These are phyloP conservation scores for Anethum foeniculum DNA, from an alignment of 140 eudicot genomes.

Conservation along the genomic window DNA sequence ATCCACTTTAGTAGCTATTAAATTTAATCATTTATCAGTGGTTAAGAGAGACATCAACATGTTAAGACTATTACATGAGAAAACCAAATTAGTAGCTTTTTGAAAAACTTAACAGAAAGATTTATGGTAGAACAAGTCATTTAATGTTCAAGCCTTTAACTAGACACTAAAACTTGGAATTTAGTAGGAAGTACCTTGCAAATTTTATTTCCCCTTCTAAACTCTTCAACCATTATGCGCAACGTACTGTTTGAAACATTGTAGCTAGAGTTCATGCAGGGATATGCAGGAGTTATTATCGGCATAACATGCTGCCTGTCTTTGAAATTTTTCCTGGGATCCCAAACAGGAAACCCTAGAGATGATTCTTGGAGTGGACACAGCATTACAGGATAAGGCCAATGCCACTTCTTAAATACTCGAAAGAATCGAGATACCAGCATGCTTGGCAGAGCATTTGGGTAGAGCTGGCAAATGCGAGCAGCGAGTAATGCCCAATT, in stretches of 20 bases:
- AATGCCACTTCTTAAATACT: conserved; percentile 74
- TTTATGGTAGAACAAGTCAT: background rate
- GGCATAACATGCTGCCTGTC: conserved; percentile 77
- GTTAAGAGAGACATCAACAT: background rate
- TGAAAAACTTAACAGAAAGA: background rate
- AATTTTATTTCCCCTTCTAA: conserved; percentile 49
- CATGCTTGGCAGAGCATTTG: conserved; percentile 89
- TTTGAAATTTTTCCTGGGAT: conserved; percentile 47
- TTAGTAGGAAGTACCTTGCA: conserved; percentile 42
- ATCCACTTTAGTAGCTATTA: background rate
- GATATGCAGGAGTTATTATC: conserved; percentile 80
- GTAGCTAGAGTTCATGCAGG: conserved; percentile 93
- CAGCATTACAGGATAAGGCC: conserved; percentile 91
- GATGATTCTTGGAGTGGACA: conserved; percentile 61
- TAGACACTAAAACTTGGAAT: background rate
- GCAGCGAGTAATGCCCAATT: conserved; percentile 89
- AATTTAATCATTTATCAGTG: background rate
- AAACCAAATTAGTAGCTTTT: background rate
- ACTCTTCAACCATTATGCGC: conserved; percentile 68
- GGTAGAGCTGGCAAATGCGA: conserved; percentile 84
- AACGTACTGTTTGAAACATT: conserved; percentile 85
- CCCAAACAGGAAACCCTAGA: conserved; percentile 68
- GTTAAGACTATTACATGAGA: background rate
- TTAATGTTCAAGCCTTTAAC: background rate
- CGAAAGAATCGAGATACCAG: conserved; percentile 78